Base-by-base conservation (phyloP, 176 grass and related monocot genomes). In the Oryza nivara region DNA sequence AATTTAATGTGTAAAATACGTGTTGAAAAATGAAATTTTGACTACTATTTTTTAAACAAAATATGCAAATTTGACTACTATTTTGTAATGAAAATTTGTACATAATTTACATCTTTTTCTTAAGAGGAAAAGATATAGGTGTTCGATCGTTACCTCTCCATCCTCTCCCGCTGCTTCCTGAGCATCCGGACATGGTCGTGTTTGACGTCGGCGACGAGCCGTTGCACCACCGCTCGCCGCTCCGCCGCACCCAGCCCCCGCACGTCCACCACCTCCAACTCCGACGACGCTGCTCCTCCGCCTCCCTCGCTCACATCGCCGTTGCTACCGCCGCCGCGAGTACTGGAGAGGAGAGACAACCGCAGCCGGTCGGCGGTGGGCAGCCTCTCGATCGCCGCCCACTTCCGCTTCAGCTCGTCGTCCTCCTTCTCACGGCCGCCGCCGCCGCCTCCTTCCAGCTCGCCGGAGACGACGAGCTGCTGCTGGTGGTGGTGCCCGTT, bases 341-440 rank as follows among this genome's bases (percentile, higher is more conserved):
- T 16, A 7, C 52, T 32, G 58, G 58, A 23, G 58, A 63, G n/a
- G 58, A 63, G 58, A 63, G 89, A 90, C 32, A 80, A 92, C 73
- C 82, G 89, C 6, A 90, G 38, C 25, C 90, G 80, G 65, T 90
- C 78, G 14, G 19, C 23, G 28, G 88, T 92, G 4, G 85, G 88
- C 46, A 94, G 88, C 77, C 92, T 79, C 83, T 94, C 94, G 45
- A 94, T 76, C 25, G 88, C 86, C 17, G 86, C 94, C 92, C 92
- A 94, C 75, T 90, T 76, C 74, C 90, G 61, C 86, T 97, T 80
- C 0, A 65, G 46, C 43, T 97, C 90, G 2, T 97, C 90, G 10
- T 77, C 22, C 6, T 6, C 6, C 28, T 40, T 9, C 9, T 38
- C 28, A 34, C 47, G 11, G 47, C 47, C 15, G 16, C 16, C 52